Evolutionary conservation across 257 asterid genomes (phyloP), one percentile per base, ranked within the genome.

Genomic region (Nemophila menziesii): DNA sequence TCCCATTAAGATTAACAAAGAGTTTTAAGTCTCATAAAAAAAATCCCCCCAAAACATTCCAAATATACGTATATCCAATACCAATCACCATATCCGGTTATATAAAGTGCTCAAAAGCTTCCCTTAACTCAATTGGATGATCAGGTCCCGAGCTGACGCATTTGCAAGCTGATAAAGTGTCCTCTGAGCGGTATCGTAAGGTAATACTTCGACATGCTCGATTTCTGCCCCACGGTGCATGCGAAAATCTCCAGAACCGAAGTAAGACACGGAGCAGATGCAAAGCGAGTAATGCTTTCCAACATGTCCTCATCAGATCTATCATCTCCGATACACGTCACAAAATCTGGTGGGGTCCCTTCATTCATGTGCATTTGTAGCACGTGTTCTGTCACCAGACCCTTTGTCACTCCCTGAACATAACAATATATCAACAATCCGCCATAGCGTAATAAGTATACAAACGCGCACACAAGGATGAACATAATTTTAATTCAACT

Each of bases 341-440:
- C 64, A 20, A 72, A 72, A 65, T 72, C 80, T 16, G 73, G 68
- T 15, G 49, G 67, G 22, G 40, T 49, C 39, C 56, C 76, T 49
- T 27, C 48, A 37, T 61, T 60, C n/a, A 61, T 67, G 89, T 78
- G 52, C 47, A 15, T 51, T 3, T 71, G 61, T 7, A 86, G 73
- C 57, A 86, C 86, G 63, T 86, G 81, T 62, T 76, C 79, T 0
- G 82, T 79, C 43, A 70, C 96, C 49, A 63, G 52, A 33, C 94
- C 96, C 70, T 86, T 86, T 9, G 92, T 86, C 66, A 86, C 96
- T 18, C 96, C 96, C 96, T 86, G 62, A 60, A 62, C 20, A 52
- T 33, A 56, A 61, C 19, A 33, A 61, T 48, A 13, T 44, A 52
- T 22, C 50, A 44, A 44, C 59, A 33, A 41, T n/a, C n/a, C n/a